Conservation (phyloP, 2,329 filamentous ascomycete species). For the Fusarium sp. region DNA sequence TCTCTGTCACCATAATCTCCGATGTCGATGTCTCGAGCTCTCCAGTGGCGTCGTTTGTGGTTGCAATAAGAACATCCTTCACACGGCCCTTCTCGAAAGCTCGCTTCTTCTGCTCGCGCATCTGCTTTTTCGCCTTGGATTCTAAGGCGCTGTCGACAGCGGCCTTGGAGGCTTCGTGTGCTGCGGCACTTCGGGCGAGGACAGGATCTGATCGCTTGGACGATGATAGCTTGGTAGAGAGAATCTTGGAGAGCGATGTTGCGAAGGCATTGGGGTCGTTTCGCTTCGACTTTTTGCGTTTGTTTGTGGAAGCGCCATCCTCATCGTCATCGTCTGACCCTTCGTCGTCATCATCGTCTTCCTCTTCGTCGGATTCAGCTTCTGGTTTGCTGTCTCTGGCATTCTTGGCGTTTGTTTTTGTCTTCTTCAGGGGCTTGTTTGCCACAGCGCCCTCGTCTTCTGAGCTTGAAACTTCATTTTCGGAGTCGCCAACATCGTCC, state of each 20-base stretch:
- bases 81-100: constrained; percentile 88
- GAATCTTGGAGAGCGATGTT: constrained; percentile 91
- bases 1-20: constrained; percentile 76
- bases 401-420: constrained; percentile 42
- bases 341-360: constrained; percentile 39
- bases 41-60: constrained; percentile 63
- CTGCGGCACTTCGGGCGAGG: constrained; percentile 82
- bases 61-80: constrained; percentile 80
- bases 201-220: constrained; percentile 89
- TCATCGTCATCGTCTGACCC: constrained; percentile 53
- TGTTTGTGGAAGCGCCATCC: constrained; percentile 47
- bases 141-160: constrained; percentile 83
- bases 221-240: constrained; percentile 86
- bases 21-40: constrained; percentile 59
- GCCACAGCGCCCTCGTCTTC: constrained; percentile 49
- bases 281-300: constrained; percentile 75
- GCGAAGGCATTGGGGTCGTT: constrained; percentile 94
- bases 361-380: constrained; percentile 37
- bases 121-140: constrained; percentile 78
- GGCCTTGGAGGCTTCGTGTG: constrained; percentile 76
- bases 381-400: constrained; percentile 38
- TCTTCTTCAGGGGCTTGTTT: constrained; percentile 46
- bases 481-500: constrained; percentile 59
- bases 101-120: constrained; percentile 82
- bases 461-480: constrained; percentile 50